Conservation (phyloP, 257 asterid genomes). For the Rauvolfia tetraphylla region DNA sequence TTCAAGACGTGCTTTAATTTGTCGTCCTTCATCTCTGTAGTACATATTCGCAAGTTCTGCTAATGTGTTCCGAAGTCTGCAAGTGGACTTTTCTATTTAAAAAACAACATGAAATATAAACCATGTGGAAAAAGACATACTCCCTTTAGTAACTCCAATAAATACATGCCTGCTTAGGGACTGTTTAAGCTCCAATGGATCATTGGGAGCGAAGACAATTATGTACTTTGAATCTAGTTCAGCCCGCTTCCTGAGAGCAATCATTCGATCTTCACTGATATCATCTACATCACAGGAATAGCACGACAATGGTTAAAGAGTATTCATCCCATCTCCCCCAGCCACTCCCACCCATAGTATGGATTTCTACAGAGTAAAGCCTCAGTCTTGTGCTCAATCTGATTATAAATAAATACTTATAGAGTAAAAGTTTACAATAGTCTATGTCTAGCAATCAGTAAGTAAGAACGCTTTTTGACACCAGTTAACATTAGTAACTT, state of each 20-base stretch:
- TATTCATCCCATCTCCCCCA: neutral
- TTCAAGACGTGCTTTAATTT: constrained; percentile 74
- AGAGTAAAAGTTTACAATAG: neutral
- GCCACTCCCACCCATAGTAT: too few relatives aligned
- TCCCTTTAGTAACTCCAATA: constrained; percentile 10
- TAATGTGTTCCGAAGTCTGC: constrained; percentile 67
- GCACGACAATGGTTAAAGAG: neutral
- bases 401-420: neutral
- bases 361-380: neutral
- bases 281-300: constrained; percentile 51
- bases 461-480: neutral
- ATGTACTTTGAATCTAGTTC: constrained; percentile 79
- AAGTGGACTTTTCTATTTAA: constrained; percentile 24
- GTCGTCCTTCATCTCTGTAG: constrained; percentile 88
- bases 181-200: constrained; percentile 60
- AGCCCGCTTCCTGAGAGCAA: constrained; percentile 87
- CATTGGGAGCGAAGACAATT: constrained; percentile 55
- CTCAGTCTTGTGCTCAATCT: neutral
- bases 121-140: constrained; percentile 11
- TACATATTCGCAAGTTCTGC: constrained; percentile 67
- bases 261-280: constrained; percentile 86
- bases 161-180: constrained; percentile 75
- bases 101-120: constrained; percentile 5
- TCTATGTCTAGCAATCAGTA: neutral
- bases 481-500: neutral